Conservation (phyloP, 371 early-diverging fungal genomes). For the Amoeboaphelidium protococcarum region DNA sequence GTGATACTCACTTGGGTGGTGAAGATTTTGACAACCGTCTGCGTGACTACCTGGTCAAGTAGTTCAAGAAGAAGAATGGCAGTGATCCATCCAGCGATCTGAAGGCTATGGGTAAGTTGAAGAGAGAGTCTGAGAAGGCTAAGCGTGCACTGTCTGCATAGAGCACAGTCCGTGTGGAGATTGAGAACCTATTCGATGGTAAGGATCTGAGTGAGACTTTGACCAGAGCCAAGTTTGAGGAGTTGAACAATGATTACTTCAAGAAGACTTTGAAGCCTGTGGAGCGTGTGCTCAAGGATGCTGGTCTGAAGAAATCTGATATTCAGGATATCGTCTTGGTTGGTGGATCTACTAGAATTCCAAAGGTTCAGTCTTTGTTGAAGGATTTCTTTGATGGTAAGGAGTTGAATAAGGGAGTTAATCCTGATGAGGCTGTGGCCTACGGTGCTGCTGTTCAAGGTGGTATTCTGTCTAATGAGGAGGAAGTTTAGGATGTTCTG, state of each 20-base stretch:
- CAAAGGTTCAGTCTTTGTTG: conserved; percentile 70
- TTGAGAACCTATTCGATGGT: conserved; percentile 34
- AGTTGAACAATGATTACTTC: conserved; percentile 25
- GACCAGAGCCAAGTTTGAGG: conserved; percentile 29
- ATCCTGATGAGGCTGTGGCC: conserved; percentile 87
- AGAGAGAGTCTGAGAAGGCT: conserved; percentile 65
- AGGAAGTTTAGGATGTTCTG: conserved; percentile 36
- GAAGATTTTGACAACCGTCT: conserved; percentile 79
- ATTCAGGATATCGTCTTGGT: conserved; percentile 75
- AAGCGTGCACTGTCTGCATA: conserved; percentile 68
- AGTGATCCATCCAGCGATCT: conserved; percentile 39
- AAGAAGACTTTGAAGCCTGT: conserved; percentile 19
- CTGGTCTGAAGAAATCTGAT: conserved; percentile 23
- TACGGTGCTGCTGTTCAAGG: conserved; percentile 92
- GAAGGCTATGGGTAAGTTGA: conserved; percentile 55
- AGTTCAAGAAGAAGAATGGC: conserved; percentile 38
- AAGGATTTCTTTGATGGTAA: conserved; percentile 64
- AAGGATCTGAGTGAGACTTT: conserved; percentile 26
- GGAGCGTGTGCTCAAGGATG: conserved; percentile 13
- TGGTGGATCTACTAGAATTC: conserved; percentile 95
- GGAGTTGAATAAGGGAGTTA: conserved; percentile 43
- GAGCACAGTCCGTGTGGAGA: conserved; percentile 42
- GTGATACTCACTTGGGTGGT: conserved; percentile 85
- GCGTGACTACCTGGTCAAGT: conserved; percentile 42
- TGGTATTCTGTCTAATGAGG: conserved; percentile 31